Evolutionary conservation across 108 stramenopile genomes (phyloP), one percentile per base, ranked within the genome.

Genomic region (Skeletonema potamos): DNA sequence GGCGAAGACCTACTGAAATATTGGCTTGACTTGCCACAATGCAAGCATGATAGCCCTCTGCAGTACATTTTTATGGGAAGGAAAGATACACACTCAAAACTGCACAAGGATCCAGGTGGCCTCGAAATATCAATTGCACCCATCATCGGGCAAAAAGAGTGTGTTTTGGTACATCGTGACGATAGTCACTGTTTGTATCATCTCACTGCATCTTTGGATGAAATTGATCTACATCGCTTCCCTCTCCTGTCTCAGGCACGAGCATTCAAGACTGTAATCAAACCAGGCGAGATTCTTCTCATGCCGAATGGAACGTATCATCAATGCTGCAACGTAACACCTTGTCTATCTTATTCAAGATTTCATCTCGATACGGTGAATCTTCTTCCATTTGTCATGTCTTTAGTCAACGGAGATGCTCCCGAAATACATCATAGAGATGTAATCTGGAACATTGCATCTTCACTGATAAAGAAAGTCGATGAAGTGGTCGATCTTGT

Each of bases 31-130:
- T 58, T 79, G 51, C 54, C 76, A 6, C 86, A 85, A 28, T 83
- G 84, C 61, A 66, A 81, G 44, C 62, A 66, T 33, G 85, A 85
- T 26, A 84, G 76, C 43, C 90, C 93, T 0, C 68, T 89, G n/a
- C 93, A 94, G 60, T 94, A 94, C 70, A 68, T 94, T 10, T 94
- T 94, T 65, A 94, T 94, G 93, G 93, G 93, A 3, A 58, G 71
- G 1, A 62, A 74, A 30, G 89, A 77, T 12, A 94, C 93, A 5
- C 65, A 79, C 29, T 89, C 85, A 17, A 85, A 85, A 32, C 72
- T 94, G 0, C 93, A 94, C 58, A 77, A 64, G 15, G 93, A 94
- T 59, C 69, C 67, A 15, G 93, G 93, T 27, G 93, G 93, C 3
- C 83, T 94, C 18, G 86, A 72, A 8, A 90, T 94, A 27, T 72